Conservation (phyloP, 495 filamentous ascomycete genomes). For the Neurospora africana region DNA sequence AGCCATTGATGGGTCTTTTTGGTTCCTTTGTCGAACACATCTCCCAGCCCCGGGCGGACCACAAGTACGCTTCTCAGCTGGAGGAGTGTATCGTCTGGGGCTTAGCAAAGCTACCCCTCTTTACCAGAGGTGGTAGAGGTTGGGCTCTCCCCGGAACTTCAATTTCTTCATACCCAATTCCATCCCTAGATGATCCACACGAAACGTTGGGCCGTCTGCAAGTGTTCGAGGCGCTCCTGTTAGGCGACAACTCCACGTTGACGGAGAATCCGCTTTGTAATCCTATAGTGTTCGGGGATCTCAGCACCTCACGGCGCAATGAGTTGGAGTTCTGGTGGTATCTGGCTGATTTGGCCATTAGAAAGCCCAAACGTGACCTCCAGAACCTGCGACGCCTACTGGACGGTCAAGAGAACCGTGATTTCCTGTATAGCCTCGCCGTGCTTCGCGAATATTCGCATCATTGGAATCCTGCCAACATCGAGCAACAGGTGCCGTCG, state of each 20-base stretch:
- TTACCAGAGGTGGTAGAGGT: slow-evolving; percentile 12
- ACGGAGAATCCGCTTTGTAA: slow-evolving; percentile 44
- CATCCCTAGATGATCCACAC: slow-evolving; percentile 38
- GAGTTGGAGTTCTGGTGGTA: slow-evolving; percentile 74
- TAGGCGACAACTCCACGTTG: slow-evolving; percentile 45
- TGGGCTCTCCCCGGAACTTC: slow-evolving; percentile 18
- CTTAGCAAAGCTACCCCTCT: slow-evolving; percentile 32
- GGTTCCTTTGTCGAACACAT: slow-evolving; percentile 45
- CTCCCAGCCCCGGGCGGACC: slow-evolving; percentile 44
- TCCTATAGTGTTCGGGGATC: slow-evolving; percentile 21
- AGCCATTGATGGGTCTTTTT: slow-evolving; percentile 51
- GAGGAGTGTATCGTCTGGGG: slow-evolving; percentile 67
- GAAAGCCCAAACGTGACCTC: slow-evolving; percentile 51
- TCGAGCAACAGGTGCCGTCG: slow-evolving; percentile 47
- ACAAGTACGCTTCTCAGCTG: slow-evolving; percentile 50
- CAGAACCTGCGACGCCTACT: slow-evolving; percentile 50
- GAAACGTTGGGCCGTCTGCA: slow-evolving; percentile 57
- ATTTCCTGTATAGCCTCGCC: slow-evolving; percentile 82
- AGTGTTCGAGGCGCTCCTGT: slow-evolving; percentile 65
- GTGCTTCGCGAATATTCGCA: slow-evolving; percentile 64
- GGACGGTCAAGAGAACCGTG: slow-evolving; percentile 75
- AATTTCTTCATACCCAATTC: neutral
- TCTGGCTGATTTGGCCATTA: slow-evolving; percentile 44
- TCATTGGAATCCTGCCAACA: slow-evolving; percentile 52
- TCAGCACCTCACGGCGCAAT: slow-evolving; percentile 44